phyloP scores from a whole-genome alignment of 1,139 yeast genomes.

The Taphrina sp. region DNA sequence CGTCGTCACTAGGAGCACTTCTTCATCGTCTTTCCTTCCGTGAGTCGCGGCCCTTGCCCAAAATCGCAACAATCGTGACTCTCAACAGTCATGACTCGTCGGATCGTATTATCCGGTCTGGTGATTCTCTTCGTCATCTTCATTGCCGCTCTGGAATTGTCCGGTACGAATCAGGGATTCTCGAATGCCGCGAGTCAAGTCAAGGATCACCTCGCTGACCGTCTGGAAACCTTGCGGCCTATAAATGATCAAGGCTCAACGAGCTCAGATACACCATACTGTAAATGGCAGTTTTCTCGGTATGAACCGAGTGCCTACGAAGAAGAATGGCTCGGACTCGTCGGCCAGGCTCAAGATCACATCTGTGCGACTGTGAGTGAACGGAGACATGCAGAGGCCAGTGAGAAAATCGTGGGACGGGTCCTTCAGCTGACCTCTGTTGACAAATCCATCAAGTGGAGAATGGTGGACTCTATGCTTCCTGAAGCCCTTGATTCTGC shows the following conservation, averaged over 20 bases:
- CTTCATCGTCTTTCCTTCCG: too few relatives aligned
- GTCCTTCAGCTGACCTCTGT: neutral
- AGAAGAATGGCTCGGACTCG: slow-evolving; percentile 9
- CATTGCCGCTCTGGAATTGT: neutral
- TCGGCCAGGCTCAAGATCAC: slow-evolving; percentile 6
- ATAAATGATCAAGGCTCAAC: neutral
- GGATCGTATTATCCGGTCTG: neutral
- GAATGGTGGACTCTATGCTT: slow-evolving; percentile 9
- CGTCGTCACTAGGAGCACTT: too few relatives aligned
- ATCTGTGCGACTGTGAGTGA: slow-evolving; percentile 14
- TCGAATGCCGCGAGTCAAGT: neutral
- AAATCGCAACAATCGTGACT: too few relatives aligned
- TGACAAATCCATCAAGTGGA: slow-evolving; percentile 6
- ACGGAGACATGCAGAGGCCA: neutral
- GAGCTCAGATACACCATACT: neutral
- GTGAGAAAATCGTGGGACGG: slow-evolving; percentile 9
- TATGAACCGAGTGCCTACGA: slow-evolving; percentile 21
- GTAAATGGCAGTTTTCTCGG: slow-evolving; percentile 20
- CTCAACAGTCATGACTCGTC: too few relatives aligned
- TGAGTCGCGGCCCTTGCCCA: too few relatives aligned
- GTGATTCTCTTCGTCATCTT: neutral
- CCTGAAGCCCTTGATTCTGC: neutral
- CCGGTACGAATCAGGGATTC: neutral
- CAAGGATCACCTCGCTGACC: neutral
- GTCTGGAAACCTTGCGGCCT: neutral